Evolutionary conservation across 441 rosid genomes (phyloP), one percentile per base, ranked within the genome.

Genomic region (Erysimum cheiri): DNA sequence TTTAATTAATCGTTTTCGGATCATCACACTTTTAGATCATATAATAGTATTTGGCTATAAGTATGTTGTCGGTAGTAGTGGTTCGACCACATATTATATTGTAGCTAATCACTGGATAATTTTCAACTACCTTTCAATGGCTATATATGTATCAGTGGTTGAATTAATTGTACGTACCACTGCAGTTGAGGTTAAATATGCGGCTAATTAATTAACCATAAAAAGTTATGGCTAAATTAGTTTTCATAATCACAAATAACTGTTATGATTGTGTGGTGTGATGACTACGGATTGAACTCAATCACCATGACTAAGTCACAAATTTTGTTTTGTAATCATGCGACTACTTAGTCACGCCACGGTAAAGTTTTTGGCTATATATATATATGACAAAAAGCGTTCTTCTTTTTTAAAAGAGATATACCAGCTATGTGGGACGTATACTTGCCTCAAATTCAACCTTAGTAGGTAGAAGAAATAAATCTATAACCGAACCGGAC

Each of bases 381-480:
- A n/a, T n/a, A 33, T 12, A 26, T 12, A 26, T 50, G 56, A 50
- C 56, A 52, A 28, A 49, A 7, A 2, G 8, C 17, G 4, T 26
- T 8, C 15, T 44, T 12, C 8, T 24, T 17, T 31, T 19, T n/a
- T n/a, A n/a, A n/a, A 10, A 22, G 3, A 19, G 2, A 37, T n/a
- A 59, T 40, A 13, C 37, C 8, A 9, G 17, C 33, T 60, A 8
- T 3, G 6, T 59, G 5, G 15, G 11, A 5, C 3, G 9, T 13
- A 12, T 60, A 60, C 24, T 14, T 28, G 22, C 43, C 65, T 14
- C 39, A 43, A 43, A 43, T 43, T 60, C 66, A 43, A 60, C 14
- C 37, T 28, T 7, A 4, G 49, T 28, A 15, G 65, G 26, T 40
- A 14, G 36, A 24, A 60, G 22, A 41, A 8, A 40, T 28, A 4